phyloP scores from a whole-genome alignment of 73 alveolate species.

The Breviolum minutum region DNA sequence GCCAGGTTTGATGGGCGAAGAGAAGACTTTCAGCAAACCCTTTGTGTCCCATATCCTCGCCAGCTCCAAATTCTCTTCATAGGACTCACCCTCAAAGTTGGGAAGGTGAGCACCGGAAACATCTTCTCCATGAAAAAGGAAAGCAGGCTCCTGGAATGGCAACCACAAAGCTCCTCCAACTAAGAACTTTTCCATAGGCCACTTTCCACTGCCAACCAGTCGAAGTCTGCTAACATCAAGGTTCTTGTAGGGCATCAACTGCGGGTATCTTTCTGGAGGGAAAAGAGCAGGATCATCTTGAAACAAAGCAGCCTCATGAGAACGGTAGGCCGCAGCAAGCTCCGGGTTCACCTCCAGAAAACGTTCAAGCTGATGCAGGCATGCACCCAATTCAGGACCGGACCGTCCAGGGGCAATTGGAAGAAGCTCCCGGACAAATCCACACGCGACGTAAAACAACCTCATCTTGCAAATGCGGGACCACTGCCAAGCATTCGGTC shows the following conservation, averaged over 20 bases:
- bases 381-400: slow-evolving; percentile 11
- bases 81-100: background rate
- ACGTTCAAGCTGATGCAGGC: background rate
- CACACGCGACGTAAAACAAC: background rate
- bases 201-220: background rate
- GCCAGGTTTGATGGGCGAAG: background rate
- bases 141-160: background rate
- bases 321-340: background rate
- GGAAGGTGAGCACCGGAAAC: background rate
- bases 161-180: background rate
- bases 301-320: background rate
- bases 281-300: background rate
- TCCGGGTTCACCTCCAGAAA: background rate
- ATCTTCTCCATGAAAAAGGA: background rate
- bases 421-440: background rate
- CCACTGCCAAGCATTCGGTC: background rate
- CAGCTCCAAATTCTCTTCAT: background rate
- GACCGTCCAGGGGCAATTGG: background rate
- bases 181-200: background rate
- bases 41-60: background rate
- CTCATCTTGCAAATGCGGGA: too few relatives aligned
- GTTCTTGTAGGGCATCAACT: background rate
- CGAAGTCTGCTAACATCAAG: background rate
- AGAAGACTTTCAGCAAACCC: background rate
- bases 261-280: background rate